phyloP scores from a whole-genome alignment of 31 red algal species.

The Odonthalia washingtoniensis region DNA sequence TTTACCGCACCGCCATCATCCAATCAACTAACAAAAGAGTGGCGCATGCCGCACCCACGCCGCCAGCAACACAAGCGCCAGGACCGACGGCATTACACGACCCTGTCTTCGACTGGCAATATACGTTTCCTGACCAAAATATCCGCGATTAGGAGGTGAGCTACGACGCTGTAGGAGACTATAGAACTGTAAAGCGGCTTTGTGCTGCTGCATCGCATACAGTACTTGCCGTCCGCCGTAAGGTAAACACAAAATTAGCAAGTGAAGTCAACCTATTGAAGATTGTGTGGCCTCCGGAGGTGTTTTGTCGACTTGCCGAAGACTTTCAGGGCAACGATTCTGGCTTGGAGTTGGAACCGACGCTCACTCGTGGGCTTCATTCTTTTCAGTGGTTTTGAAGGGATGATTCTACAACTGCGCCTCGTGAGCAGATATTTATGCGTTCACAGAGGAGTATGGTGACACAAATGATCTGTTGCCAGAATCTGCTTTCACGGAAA shows the following conservation, averaged over 20 bases:
- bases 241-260: not conserved
- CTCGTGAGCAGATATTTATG: not conserved
- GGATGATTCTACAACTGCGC: constrained; percentile 5
- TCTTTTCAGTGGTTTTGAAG: not conserved
- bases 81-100: not conserved
- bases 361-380: not conserved
- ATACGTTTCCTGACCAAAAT: not conserved
- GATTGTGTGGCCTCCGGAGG: not conserved
- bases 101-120: not conserved
- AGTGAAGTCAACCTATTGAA: too few relatives aligned
- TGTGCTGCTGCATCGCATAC: not conserved
- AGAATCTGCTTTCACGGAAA: not conserved
- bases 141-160: not conserved
- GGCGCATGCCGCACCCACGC: too few relatives aligned
- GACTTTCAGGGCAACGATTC: not conserved
- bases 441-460: not conserved
- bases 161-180: not conserved
- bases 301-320: not conserved
- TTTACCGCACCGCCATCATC: too few relatives aligned
- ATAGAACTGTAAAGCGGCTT: not conserved
- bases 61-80: too few relatives aligned
- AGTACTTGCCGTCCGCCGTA: not conserved
- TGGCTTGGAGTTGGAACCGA: not conserved
- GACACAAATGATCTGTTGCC: constrained; percentile 3
- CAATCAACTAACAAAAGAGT: too few relatives aligned